Evolutionary conservation across 176 grass and related monocot genomes (phyloP).

Genomic region (Zoysia pacifica): DNA sequence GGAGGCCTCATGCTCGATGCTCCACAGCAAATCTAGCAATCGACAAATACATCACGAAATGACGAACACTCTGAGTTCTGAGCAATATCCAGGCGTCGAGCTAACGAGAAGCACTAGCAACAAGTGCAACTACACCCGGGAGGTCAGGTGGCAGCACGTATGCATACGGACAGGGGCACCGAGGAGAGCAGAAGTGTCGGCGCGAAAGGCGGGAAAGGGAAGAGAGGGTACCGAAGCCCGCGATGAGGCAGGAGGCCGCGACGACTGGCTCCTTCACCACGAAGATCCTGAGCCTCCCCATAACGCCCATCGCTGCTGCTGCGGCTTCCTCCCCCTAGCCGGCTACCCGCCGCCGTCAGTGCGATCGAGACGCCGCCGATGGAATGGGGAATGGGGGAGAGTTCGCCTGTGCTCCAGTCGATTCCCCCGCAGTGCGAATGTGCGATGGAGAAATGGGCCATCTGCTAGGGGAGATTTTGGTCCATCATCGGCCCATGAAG

Average conservation of each 20-base stretch:
- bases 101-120: neutral
- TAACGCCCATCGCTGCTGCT: conserved; percentile 41
- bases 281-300: conserved; percentile 66
- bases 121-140: neutral
- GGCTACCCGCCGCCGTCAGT: neutral
- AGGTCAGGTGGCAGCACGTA: neutral
- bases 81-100: neutral
- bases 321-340: neutral
- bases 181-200: neutral
- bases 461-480: neutral
- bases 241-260: conserved; percentile 71
- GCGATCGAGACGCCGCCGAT: conserved; percentile 15
- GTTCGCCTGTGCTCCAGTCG: neutral
- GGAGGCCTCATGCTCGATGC: neutral
- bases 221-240: conserved; percentile 57
- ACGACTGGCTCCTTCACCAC: conserved; percentile 61
- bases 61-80: neutral
- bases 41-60: neutral
- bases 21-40: neutral
- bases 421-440: neutral
- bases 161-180: neutral
- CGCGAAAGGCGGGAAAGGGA: neutral
- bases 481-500: neutral
- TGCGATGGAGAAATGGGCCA: neutral
- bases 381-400: neutral